Percentiles rank a stretch among this genome's conserved stretches.
These are phyloP conservation scores for Hymenoscyphus occultus DNA, from an alignment of 2,329 filamentous ascomycete genomes.

Conservation along the genomic window DNA sequence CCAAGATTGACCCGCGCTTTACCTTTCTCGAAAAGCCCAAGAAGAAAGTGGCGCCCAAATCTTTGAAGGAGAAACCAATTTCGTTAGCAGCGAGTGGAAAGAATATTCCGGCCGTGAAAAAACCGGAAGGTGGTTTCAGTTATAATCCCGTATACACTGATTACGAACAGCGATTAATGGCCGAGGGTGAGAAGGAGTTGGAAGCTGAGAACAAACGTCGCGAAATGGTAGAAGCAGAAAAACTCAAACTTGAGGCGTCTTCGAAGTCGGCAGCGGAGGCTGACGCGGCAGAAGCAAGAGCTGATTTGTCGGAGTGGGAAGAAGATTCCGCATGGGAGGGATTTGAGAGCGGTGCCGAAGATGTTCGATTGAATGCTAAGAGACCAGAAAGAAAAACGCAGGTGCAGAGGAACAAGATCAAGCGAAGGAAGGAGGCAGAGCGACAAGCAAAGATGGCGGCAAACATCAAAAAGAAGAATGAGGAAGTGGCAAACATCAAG, in stretches of 20 bases:
- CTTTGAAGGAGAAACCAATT: constrained; percentile 72
- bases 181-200: constrained; percentile 75
- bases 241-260: constrained; percentile 64
- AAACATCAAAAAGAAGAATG: constrained; percentile 68
- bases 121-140: constrained; percentile 77
- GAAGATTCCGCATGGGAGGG: constrained; percentile 92
- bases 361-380: constrained; percentile 64
- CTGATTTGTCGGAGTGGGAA: constrained; percentile 68
- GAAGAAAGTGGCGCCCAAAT: constrained; percentile 68
- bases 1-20: constrained; percentile 50
- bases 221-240: constrained; percentile 63
- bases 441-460: constrained; percentile 71
- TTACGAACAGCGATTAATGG: constrained; percentile 72
- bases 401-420: constrained; percentile 80
- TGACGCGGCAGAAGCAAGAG: constrained; percentile 67
- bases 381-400: constrained; percentile 81
- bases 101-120: constrained; percentile 70
- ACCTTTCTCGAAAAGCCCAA: constrained; percentile 66
- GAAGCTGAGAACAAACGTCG: constrained; percentile 75
- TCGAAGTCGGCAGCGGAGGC: constrained; percentile 69
- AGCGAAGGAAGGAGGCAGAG: constrained; percentile 86
- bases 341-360: constrained; percentile 77
- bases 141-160: constrained; percentile 91
- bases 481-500: constrained; percentile 69
- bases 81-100: constrained; percentile 83